A percentile compares a stretch with the other conserved stretches of the same genome.
Evolutionary conservation across 2,329 filamentous ascomycete species (phyloP).

Genomic region (Trichoderma sp.): DNA sequence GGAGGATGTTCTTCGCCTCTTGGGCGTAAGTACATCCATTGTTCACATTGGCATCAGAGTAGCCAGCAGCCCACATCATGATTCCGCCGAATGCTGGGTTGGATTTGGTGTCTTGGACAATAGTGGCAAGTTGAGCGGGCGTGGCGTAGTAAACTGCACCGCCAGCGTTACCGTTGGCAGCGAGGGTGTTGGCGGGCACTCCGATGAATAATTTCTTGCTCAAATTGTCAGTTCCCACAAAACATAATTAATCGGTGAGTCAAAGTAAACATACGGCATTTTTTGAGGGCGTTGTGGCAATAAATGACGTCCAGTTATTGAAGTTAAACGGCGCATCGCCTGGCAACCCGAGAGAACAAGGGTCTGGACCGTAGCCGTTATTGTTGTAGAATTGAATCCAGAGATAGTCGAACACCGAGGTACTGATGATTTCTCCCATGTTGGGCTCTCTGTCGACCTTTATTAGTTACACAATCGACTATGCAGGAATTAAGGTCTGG

Average conservation of each 20-base stretch:
- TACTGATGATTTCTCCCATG: background rate
- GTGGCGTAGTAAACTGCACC: background rate
- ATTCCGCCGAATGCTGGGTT: background rate
- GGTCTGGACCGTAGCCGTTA: constrained; percentile 21
- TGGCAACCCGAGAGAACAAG: constrained; percentile 10
- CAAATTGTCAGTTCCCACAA: background rate
- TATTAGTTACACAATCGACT: background rate
- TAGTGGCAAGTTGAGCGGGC: background rate
- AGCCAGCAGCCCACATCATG: background rate
- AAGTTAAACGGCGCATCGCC: constrained; percentile 35
- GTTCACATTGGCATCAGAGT: background rate
- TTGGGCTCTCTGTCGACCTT: background rate
- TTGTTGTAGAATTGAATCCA: constrained; percentile 51
- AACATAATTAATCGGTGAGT: background rate
- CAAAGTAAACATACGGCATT: background rate
- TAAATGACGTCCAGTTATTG: constrained; percentile 31
- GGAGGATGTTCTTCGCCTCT: constrained; percentile 2
- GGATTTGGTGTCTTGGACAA: background rate
- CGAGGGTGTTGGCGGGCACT: background rate
- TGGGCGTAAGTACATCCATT: constrained; percentile 1
- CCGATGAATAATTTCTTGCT: background rate
- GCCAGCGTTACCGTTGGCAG: background rate
- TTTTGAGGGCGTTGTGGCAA: constrained; percentile 26
- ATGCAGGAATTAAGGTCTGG: background rate
- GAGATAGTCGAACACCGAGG: constrained; percentile 24